Base-by-base conservation (phyloP, 1,284 basidiomycete species). In the Ustilago vetiveriae region DNA sequence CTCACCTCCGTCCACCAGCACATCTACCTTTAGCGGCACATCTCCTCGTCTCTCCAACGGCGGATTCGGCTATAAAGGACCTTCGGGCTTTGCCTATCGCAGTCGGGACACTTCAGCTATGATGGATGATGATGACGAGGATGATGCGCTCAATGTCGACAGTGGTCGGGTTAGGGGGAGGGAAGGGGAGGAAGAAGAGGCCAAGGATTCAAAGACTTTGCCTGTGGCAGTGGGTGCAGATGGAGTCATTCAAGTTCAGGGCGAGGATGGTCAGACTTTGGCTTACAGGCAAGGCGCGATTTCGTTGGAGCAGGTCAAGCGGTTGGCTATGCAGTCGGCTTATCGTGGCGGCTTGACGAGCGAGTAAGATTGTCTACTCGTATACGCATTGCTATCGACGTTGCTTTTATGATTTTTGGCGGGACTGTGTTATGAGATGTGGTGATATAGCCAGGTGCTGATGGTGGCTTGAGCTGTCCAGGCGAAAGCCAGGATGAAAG, bases 401-500 rank as follows among this genome's bases (percentile, higher is more conserved):
- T n/a, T n/a, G n/a, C n/a, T n/a, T n/a, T n/a, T n/a, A n/a, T n/a
- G n/a, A n/a, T n/a, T n/a, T n/a, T n/a, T n/a, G n/a, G n/a, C n/a
- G n/a, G n/a, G n/a, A n/a, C n/a, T n/a, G n/a, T n/a, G n/a, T n/a
- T n/a, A n/a, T n/a, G n/a, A n/a, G n/a, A n/a, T n/a, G n/a, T n/a
- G n/a, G n/a, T n/a, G n/a, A 30, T 52, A 50, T 27, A 66, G 33
- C 1, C 22, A 4, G 3, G 16, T 45, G 33, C 63, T 66, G 0
- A 32, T 36, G 13, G 38, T 5, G 3, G 56, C 51, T 27, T 66
- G 63, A 1, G 87, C 85, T 0, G 79, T 84, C 92, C 92, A 94
- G 0, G 91, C 92, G 1, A 85, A 83, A 1, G 92, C 81, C 36
- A 95, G 90, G 35, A 93, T 88, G 14, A 88, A 67, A 3, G 90